phyloP scores from a whole-genome alignment of 2,329 filamentous ascomycete genomes.

The Mollisiaceae sp. region DNA sequence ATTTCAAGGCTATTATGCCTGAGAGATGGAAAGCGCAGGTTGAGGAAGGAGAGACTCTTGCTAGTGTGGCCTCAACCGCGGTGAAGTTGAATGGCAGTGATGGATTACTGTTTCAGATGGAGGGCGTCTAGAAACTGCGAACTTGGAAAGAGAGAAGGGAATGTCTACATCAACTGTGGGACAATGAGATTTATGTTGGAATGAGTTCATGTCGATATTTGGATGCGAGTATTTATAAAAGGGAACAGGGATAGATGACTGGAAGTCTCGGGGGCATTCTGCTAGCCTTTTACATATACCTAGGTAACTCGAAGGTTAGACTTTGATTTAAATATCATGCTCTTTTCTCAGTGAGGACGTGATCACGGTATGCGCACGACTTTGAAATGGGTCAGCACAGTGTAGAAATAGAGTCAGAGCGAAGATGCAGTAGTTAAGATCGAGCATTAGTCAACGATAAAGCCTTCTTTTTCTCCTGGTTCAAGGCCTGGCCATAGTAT shows the following conservation, averaged over 20 bases:
- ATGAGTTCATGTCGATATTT: constrained; percentile 17
- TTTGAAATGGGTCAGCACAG: too few species aligned
- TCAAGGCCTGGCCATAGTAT: too few species aligned
- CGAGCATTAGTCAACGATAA: too few species aligned
- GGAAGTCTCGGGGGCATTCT: neutral
- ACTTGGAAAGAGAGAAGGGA: neutral
- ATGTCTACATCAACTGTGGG: neutral
- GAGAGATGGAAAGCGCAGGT: constrained; percentile 53
- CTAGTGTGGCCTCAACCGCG: neutral
- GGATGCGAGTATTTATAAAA: constrained; percentile 9
- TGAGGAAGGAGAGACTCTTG: neutral
- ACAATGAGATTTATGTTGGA: neutral
- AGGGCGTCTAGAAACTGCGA: neutral
- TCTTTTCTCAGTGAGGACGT: too few species aligned
- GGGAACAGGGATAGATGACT: constrained; percentile 9
- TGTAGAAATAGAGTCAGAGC: too few species aligned
- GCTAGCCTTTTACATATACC: neutral
- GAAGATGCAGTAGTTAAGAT: too few species aligned
- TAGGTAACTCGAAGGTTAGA: neutral
- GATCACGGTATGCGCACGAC: too few species aligned
- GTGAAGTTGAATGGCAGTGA: constrained; percentile 16
- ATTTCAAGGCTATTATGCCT: constrained; percentile 61
- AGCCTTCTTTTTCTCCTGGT: too few species aligned
- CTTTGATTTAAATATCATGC: neutral
- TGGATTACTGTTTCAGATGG: constrained; percentile 19